Evolutionary conservation across 2,329 filamentous ascomycete species (phyloP).

Genomic region (Parastagonospora avenae): DNA sequence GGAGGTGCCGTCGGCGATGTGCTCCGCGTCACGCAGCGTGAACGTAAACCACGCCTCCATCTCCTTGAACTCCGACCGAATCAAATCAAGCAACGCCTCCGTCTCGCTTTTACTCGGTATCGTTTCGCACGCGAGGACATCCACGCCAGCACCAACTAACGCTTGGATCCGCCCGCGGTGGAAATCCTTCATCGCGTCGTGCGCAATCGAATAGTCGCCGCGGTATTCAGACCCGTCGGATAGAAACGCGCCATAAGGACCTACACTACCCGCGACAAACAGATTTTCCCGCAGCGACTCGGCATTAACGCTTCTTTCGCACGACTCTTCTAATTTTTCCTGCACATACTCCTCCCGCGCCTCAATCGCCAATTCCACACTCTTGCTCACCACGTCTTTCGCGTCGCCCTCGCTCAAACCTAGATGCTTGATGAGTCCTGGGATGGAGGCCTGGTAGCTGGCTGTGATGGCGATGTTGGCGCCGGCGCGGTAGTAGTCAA

Average conservation of each 20-base stretch:
- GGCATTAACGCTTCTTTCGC: neutral
- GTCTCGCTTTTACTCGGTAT: conserved; percentile 51
- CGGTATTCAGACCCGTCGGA: conserved; percentile 54
- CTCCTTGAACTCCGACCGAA: conserved; percentile 45
- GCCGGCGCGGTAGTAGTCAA: conserved; percentile 52
- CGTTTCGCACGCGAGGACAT: conserved; percentile 54
- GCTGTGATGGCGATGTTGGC: conserved; percentile 56
- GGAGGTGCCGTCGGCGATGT: conserved; percentile 51
- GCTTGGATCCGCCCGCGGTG: conserved; percentile 51
- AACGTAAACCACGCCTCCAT: conserved; percentile 50
- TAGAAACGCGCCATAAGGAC: conserved; percentile 55
- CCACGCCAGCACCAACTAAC: conserved; percentile 49
- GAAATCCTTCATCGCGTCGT: conserved; percentile 47
- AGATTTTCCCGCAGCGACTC: conserved; percentile 10
- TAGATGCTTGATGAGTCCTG: conserved; percentile 49
- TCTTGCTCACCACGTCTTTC: conserved; percentile 45
- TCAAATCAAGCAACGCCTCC: conserved; percentile 46
- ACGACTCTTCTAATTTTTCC: conserved; percentile 4
- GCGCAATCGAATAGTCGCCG: conserved; percentile 47
- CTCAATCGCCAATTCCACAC: conserved; percentile 48
- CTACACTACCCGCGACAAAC: conserved; percentile 53
- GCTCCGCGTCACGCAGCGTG: conserved; percentile 44
- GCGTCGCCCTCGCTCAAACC: conserved; percentile 39
- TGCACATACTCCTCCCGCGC: conserved; percentile 43
- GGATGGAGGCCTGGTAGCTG: conserved; percentile 54